Conservation (phyloP, 2,329 filamentous ascomycete species). For the Colletotrichum australisinense region DNA sequence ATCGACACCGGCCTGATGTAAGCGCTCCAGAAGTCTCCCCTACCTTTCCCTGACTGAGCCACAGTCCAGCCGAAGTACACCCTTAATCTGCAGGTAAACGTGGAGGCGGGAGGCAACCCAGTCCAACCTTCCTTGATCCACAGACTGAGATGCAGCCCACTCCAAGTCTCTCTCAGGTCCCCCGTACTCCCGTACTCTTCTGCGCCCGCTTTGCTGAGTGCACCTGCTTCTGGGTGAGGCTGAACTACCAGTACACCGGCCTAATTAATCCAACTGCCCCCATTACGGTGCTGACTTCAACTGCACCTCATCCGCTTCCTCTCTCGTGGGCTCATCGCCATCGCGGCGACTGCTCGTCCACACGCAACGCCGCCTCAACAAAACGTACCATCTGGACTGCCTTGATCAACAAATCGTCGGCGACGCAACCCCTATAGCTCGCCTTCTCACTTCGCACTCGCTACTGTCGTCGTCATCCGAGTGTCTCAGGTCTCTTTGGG, state of each 20-base stretch:
- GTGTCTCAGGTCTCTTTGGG: conserved; percentile 28
- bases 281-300: conserved; percentile 22
- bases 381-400: not conserved
- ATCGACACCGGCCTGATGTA: not conserved
- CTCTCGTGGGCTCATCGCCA: conserved; percentile 36
- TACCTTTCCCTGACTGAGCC: conserved; percentile 12
- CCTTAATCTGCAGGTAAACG: conserved; percentile 21
- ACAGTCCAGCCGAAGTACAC: conserved; percentile 17
- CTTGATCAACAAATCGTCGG: not conserved
- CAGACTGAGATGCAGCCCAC: not conserved
- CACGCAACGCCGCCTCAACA: not conserved
- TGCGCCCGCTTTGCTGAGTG: not conserved
- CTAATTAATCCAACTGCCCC: conserved; percentile 36
- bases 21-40: not conserved
- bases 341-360: conserved; percentile 35
- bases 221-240: conserved; percentile 27
- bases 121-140: conserved; percentile 16
- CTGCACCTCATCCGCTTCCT: conserved; percentile 33
- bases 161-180: conserved; percentile 1
- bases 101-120: conserved; percentile 36
- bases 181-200: not conserved
- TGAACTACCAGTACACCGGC: conserved; percentile 23
- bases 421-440: conserved; percentile 4
- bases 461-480: conserved; percentile 14
- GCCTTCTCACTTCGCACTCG: conserved; percentile 6